A percentile compares a stretch with the other conserved stretches of the same genome.
phyloP scores from a whole-genome alignment of 345 rosid genomes.

The Eucalyptus guilfoylei region DNA sequence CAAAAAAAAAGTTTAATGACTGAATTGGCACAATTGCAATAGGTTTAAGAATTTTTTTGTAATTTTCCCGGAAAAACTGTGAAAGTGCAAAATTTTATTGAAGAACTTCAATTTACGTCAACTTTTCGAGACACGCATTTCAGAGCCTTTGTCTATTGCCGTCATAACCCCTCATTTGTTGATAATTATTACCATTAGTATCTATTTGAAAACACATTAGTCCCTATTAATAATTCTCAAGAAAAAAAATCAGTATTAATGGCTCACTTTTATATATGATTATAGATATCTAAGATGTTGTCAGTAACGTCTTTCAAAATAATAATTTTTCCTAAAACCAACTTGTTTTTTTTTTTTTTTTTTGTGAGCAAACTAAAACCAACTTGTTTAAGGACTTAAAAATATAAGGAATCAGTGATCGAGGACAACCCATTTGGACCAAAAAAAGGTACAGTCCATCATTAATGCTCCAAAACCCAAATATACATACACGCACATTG shows the following conservation, averaged over 20 bases:
- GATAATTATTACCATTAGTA: neutral
- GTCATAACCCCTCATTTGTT: neutral
- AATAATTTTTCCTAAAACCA: neutral
- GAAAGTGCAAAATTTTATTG: neutral
- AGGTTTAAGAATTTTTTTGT: too few relatives aligned
- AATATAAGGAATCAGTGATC: too few relatives aligned
- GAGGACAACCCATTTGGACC: too few relatives aligned
- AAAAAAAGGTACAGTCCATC: too few relatives aligned
- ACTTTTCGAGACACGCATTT: neutral
- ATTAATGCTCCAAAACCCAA: neutral
- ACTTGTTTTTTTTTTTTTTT: too few relatives aligned
- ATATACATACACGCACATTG: neutral
- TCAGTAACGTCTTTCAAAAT: neutral
- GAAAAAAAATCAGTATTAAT: neutral
- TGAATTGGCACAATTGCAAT: too few relatives aligned
- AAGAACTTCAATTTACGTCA: too few relatives aligned
- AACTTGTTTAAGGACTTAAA: neutral
- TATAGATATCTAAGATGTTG: neutral
- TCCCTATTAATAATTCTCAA: neutral
- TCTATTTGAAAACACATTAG: too few relatives aligned
- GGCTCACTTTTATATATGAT: neutral
- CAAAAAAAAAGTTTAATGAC: rapidly evolving
- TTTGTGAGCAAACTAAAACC: too few relatives aligned
- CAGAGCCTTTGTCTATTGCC: neutral
- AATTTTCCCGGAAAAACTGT: too few relatives aligned